These are phyloP conservation scores for Phialophora macrospora DNA, from an alignment of 2,329 filamentous ascomycete genomes.

Conservation along the genomic window DNA sequence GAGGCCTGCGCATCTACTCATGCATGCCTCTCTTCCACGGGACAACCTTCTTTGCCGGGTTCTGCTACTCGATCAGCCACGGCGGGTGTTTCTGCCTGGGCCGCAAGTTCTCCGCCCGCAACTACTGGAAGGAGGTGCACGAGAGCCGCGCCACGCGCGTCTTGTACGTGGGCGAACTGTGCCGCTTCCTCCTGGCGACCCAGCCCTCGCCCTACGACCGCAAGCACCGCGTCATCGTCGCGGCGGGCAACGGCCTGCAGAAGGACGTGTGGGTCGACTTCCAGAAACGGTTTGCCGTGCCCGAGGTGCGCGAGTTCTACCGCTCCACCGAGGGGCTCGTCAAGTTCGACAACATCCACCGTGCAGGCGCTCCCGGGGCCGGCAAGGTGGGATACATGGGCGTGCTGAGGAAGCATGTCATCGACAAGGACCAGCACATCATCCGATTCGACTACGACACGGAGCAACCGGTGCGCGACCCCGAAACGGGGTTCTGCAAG, in stretches of 20 bases:
- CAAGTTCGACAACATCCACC: slow-evolving; percentile 66
- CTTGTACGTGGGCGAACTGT: slow-evolving; percentile 58
- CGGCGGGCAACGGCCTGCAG: slow-evolving; percentile 54
- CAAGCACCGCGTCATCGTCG: slow-evolving; percentile 52
- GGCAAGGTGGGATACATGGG: slow-evolving; percentile 55
- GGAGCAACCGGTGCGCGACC: slow-evolving; percentile 68
- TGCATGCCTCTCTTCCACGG: slow-evolving; percentile 57
- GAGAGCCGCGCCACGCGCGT: slow-evolving; percentile 60
- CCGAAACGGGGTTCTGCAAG: slow-evolving; percentile 68
- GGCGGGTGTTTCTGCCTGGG: slow-evolving; percentile 51
- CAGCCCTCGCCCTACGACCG: slow-evolving; percentile 51
- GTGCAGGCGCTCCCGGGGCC: slow-evolving; percentile 65
- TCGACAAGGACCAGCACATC: slow-evolving; percentile 61
- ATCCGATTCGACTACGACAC: slow-evolving; percentile 72
- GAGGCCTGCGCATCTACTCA: slow-evolving; percentile 52
- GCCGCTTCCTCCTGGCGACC: slow-evolving; percentile 53
- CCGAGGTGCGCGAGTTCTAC: slow-evolving; percentile 73
- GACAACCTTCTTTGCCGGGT: slow-evolving; percentile 53
- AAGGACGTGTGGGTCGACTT: slow-evolving; percentile 57
- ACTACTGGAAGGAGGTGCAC: slow-evolving; percentile 34
- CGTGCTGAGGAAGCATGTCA: slow-evolving; percentile 40
- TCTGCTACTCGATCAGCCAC: slow-evolving; percentile 50
- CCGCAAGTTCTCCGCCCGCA: slow-evolving; percentile 41
- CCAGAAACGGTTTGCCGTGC: slow-evolving; percentile 45
- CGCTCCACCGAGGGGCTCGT: slow-evolving; percentile 76